These are phyloP conservation scores for Plasmodium adleri DNA, from an alignment of 169 alveolate genomes.

Conservation along the genomic window DNA sequence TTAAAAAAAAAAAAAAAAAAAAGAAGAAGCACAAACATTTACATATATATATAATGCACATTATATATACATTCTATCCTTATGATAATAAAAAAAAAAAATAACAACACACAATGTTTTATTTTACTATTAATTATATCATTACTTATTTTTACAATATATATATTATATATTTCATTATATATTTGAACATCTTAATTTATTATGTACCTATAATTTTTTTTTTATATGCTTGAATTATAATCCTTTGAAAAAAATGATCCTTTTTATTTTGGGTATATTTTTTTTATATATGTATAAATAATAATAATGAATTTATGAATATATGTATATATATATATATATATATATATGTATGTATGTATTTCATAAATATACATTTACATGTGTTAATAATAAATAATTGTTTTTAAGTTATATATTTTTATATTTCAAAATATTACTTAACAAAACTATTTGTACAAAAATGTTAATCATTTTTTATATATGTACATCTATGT, in stretches of 20 bases:
- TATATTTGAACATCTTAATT: no score
- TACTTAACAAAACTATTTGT: constrained; percentile 15
- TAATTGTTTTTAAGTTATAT: constrained; percentile 23
- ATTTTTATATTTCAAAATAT: constrained; percentile 6
- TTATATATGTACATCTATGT: constrained; percentile 12
- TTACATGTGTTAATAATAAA: constrained; percentile 8
- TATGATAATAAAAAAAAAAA: neutral
- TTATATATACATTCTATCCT: neutral
- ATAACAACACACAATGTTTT: no score
- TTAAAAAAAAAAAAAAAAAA: no score
- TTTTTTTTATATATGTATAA: neutral
- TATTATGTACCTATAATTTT: no score
- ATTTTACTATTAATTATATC: no score
- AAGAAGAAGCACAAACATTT: neutral
- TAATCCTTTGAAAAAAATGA: no score
- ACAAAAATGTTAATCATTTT: constrained; percentile 1
- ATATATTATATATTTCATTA: no score
- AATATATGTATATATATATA: neutral
- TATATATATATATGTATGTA: constrained; percentile 5
- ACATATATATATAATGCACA: neutral
- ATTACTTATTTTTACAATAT: no score
- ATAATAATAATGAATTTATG: no score
- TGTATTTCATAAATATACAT: neutral
- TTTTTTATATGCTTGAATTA: no score
- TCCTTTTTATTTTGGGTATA: constrained; percentile 16